Conservation (phyloP, 1,284 basidiomycete genomes). For the Cryptococcus neoformans region DNA sequence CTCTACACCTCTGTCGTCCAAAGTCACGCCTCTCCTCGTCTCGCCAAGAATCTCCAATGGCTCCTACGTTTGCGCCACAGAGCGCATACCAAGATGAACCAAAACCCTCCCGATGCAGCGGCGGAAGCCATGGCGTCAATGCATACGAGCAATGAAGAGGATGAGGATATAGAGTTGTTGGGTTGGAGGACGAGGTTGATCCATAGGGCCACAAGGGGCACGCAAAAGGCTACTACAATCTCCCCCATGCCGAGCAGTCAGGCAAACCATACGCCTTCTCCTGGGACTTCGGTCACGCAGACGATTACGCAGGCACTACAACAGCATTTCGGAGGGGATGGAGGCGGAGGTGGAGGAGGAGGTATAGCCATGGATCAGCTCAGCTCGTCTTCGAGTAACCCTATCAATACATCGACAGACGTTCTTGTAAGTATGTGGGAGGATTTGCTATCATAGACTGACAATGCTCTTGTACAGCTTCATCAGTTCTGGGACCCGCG, state of each 20-base stretch:
- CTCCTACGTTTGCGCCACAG: slow-evolving; percentile 20
- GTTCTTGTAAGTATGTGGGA: slow-evolving; percentile 9
- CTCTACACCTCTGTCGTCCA: slow-evolving; percentile 21
- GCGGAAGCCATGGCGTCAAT: too few species aligned
- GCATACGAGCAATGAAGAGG: background rate
- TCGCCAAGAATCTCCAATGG: slow-evolving; percentile 27
- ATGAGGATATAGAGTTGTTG: slow-evolving; percentile 22
- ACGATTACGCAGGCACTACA: slow-evolving; percentile 15
- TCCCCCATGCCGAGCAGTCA: background rate
- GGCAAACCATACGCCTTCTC: background rate
- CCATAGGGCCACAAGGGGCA: slow-evolving; percentile 13
- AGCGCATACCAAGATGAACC: slow-evolving; percentile 10
- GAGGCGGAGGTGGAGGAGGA: background rate
- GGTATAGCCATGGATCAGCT: too few species aligned
- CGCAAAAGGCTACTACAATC: slow-evolving; percentile 13
- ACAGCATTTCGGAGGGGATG: slow-evolving; percentile 9
- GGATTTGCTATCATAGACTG: background rate
- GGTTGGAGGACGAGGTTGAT: slow-evolving; percentile 31
- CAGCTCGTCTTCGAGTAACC: too few species aligned
- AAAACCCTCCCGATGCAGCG: background rate
- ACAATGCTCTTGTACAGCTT: slow-evolving; percentile 3
- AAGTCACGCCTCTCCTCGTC: slow-evolving; percentile 13
- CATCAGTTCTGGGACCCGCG: slow-evolving; percentile 24
- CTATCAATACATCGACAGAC: slow-evolving; percentile 11
- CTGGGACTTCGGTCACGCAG: background rate